phyloP scores from a whole-genome alignment of 2,329 filamentous ascomycete species.

The Eutypella sp. region DNA sequence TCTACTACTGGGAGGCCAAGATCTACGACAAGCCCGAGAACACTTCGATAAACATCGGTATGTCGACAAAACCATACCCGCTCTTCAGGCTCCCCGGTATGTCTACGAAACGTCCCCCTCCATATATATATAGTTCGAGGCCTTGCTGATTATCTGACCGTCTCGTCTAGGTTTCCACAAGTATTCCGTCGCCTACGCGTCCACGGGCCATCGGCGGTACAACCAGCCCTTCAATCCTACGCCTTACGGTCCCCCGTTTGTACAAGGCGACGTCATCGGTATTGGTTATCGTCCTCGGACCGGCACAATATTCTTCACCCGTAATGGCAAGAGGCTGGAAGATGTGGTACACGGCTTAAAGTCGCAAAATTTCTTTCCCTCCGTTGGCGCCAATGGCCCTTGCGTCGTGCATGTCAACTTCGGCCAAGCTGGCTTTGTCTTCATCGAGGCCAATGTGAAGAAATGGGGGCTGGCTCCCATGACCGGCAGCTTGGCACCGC shows the following conservation, averaged over 20 bases:
- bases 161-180: constrained; percentile 72
- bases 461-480: constrained; percentile 98
- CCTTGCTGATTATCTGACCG: constrained; percentile 11
- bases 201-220: constrained; percentile 77
- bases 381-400: constrained; percentile 91
- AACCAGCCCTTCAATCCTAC: constrained; percentile 87
- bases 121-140: constrained; percentile 1
- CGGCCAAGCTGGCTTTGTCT: constrained; percentile 95
- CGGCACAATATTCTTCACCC: constrained; percentile 94
- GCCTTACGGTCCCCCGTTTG: constrained; percentile 74
- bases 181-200: constrained; percentile 86
- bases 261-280: constrained; percentile 93
- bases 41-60: constrained; percentile 82
- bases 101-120: constrained; percentile 23
- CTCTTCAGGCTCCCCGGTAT: constrained; percentile 88
- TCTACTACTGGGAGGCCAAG: constrained; percentile 99
- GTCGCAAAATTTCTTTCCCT: constrained; percentile 94
- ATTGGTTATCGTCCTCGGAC: constrained; percentile 93
- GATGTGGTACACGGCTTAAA: constrained; percentile 92
- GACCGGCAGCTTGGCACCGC: constrained; percentile 89
- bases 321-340: constrained; percentile 95
- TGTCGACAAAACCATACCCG: constrained; percentile 96
- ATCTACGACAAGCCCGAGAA: constrained; percentile 94
- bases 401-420: constrained; percentile 95
- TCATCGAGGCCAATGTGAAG: constrained; percentile 99